Conservation (phyloP, 2,329 filamentous ascomycete species). For the Cladobotryum protrusum region DNA sequence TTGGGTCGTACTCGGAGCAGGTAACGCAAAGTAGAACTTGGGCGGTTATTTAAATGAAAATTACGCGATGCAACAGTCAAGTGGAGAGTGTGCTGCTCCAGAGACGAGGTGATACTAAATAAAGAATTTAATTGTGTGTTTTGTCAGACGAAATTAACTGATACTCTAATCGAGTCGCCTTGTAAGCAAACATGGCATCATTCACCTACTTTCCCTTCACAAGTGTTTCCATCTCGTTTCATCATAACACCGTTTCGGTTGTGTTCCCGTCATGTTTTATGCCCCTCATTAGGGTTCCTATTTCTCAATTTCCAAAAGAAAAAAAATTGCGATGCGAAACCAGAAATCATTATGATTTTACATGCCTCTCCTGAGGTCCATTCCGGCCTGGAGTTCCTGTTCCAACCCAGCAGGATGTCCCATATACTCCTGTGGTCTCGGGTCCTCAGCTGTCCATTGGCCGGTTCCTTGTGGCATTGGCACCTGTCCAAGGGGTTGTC, state of each 20-base stretch:
- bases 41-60: background rate
- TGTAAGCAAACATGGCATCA: background rate
- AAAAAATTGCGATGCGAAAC: background rate
- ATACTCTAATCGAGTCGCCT: too few relatives aligned
- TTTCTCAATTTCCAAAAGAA: background rate
- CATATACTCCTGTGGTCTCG: slow-evolving; percentile 53
- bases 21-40: background rate
- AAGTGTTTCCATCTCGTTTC: slow-evolving; percentile 7
- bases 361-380: slow-evolving; percentile 23
- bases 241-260: too few relatives aligned
- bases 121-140: too few relatives aligned
- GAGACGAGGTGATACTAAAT: too few relatives aligned
- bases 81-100: too few relatives aligned
- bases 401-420: slow-evolving; percentile 46
- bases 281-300: too few relatives aligned
- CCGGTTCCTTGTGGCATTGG: slow-evolving; percentile 45
- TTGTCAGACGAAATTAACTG: too few relatives aligned
- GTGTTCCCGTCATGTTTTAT: too few relatives aligned
- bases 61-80: too few relatives aligned
- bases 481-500: slow-evolving; percentile 37
- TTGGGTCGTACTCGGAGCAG: too few relatives aligned
- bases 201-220: background rate
- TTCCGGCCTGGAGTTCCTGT: slow-evolving; percentile 50
- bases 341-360: background rate
- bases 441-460: slow-evolving; percentile 55